Percentiles rank a stretch among this genome's conserved stretches.
Conservation (phyloP, 768 basidiomycete genomes). For the Fomitopsis serialis region DNA sequence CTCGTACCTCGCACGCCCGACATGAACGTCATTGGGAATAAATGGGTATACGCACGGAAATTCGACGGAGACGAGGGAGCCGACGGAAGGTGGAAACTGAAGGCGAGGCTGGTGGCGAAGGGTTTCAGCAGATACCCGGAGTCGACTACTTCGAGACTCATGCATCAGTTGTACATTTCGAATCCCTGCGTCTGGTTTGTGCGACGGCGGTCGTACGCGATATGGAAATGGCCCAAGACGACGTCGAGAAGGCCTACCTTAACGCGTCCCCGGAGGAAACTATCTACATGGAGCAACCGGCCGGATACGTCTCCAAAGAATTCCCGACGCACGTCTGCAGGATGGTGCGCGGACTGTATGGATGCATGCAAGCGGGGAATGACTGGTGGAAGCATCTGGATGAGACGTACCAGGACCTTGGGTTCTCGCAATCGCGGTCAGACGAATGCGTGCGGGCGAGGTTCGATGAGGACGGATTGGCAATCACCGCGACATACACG, state of each 20-base stretch:
- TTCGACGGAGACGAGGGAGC: no score
- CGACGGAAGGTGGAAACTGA: not conserved
- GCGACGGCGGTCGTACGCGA: no score
- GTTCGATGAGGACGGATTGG: not conserved
- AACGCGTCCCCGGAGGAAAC: no score
- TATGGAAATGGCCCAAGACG: no score
- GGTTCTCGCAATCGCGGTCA: not conserved
- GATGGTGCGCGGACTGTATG: conserved; percentile 4
- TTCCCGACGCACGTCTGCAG: conserved; percentile 3
- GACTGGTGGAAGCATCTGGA: conserved; percentile 7
- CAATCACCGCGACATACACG: not conserved
- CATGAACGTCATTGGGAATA: no score
- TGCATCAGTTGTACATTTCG: conserved; percentile 19
- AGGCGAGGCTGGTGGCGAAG: conserved; percentile 9
- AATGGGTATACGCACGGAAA: conserved; percentile 1
- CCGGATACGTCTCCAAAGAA: not conserved
- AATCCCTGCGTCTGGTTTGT: no score
- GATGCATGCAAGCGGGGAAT: no score
- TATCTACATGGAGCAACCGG: no score
- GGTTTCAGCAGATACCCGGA: conserved; percentile 28
- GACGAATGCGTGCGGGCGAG: not conserved
- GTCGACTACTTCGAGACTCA: conserved; percentile 13
- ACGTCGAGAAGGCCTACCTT: no score
- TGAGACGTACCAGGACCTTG: not conserved
- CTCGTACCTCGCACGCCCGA: not conserved